Evolutionary conservation across 768 basidiomycete genomes (phyloP), one percentile per base, ranked within the genome.

Genomic region (Lentinula boryana): DNA sequence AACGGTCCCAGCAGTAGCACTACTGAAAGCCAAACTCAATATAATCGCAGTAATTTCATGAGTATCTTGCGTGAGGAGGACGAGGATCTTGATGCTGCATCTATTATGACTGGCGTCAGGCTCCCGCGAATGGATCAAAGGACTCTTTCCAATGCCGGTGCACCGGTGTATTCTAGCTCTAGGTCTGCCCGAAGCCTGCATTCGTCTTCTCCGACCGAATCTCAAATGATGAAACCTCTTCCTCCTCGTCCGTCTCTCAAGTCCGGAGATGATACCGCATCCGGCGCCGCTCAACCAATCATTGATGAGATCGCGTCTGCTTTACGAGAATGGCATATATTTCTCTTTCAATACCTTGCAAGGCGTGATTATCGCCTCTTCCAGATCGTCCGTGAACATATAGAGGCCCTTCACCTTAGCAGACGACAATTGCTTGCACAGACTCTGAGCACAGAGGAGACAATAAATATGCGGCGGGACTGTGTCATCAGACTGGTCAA

Each of bases 271-370:
- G 95, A 98, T 66, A 98, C 96, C 2, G 80, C 84, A 3, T 87
- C 89, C 0, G 96, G 96, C 9, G 78, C 80, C 21, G 76, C 72
- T 2, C 95, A 97, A 68, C 96, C 96, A 9, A 88, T 98, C 69
- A 86, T 98, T 55, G 96, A 98, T 74, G 96, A 98, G 77, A 96
- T 98, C 65, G 93, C 96, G 0, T 96, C 93, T 7, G 95, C 96
- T 0, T 76, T 98, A 48, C 86, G 96, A 41, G 96, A 98, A 83
- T 98, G 95, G 95, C 90, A 96, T 68, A 84, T 84, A 38, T 78
- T 94, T 56, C 89, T 98, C 82, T 95, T 93, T 69, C 88, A 88
- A 63, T 95, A 97, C 71, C 87, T 98, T 44, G 88, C 90, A 8
- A 81, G 86, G 49, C 84, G 95, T 58, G 91, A 98, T 67, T 98